Evolutionary conservation across 2,329 filamentous ascomycete species (phyloP).

Genomic region (Lasiodiplodia gonubiensis): DNA sequence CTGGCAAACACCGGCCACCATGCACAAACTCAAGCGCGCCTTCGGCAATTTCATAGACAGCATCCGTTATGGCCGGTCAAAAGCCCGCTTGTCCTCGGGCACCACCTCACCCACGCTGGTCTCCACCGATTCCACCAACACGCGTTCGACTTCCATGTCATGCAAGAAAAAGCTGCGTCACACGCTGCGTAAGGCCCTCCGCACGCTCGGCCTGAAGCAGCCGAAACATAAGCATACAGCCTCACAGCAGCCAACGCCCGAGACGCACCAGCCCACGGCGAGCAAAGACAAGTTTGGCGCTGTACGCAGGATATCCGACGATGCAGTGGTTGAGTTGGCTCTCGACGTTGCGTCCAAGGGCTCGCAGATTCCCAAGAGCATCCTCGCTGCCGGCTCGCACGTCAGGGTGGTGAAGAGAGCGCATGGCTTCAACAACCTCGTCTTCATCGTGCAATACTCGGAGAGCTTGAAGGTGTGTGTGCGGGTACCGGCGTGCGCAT

Average conservation of each 20-base stretch:
- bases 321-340: constrained; percentile 8
- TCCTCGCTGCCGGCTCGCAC: neutral
- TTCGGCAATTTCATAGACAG: neutral
- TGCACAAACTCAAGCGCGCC: neutral
- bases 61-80: neutral
- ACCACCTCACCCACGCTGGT: neutral
- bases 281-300: neutral
- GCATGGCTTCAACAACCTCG: constrained; percentile 9
- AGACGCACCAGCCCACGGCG: no score
- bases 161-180: neutral
- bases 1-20: neutral
- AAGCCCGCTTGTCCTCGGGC: neutral
- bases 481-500: constrained; percentile 14
- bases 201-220: neutral
- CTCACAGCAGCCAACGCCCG: neutral
- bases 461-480: constrained; percentile 13
- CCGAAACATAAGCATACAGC: neutral
- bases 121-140: neutral
- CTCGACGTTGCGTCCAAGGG: constrained; percentile 2
- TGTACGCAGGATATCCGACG: neutral
- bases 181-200: neutral
- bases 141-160: neutral
- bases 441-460: constrained; percentile 19
- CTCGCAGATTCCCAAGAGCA: neutral
- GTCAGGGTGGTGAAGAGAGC: constrained; percentile 6